These are phyloP conservation scores for Omphalea diandra DNA, from an alignment of 441 rosid species.

Conservation along the genomic window DNA sequence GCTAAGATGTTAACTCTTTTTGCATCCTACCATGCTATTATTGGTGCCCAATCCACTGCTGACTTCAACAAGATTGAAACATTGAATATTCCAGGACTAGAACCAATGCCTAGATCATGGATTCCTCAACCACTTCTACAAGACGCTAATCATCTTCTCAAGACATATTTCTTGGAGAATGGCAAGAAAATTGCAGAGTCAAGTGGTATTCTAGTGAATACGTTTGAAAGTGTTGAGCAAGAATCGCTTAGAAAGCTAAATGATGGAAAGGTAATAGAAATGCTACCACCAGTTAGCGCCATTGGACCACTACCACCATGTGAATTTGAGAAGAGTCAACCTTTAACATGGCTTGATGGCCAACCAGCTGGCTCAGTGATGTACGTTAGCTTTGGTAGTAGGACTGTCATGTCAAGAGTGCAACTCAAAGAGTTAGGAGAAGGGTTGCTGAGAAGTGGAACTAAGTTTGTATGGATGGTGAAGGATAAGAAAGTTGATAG, in stretches of 20 bases:
- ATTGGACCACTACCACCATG: conserved; percentile 33
- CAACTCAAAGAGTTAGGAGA: conserved; percentile 38
- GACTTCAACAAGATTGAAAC: conserved; percentile 5
- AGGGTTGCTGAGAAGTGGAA: conserved; percentile 33
- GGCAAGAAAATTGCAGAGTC: conserved; percentile 30
- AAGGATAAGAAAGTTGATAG: conserved; percentile 39
- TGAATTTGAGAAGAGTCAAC: conserved; percentile 17
- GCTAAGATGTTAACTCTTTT: conserved; percentile 38
- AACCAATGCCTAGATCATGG: conserved; percentile 33
- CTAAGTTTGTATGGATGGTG: conserved; percentile 37
- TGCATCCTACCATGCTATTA: conserved; percentile 13
- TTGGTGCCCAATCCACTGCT: neutral
- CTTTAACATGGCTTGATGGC: conserved; percentile 30
- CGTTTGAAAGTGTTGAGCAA: conserved; percentile 28
- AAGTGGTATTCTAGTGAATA: conserved; percentile 37
- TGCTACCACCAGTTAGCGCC: conserved; percentile 27
- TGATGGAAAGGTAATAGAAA: conserved; percentile 7
- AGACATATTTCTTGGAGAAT: conserved; percentile 25
- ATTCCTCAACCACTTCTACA: conserved; percentile 35
- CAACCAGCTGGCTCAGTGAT: conserved; percentile 33
- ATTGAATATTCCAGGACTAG: conserved; percentile 28
- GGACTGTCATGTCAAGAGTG: conserved; percentile 37
- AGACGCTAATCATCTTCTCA: conserved; percentile 16
- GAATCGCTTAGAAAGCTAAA: conserved; percentile 25
- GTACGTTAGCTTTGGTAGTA: conserved; percentile 42